A percentile compares a stretch with the other conserved stretches of the same genome.
Evolutionary conservation across 371 early-diverging fungal species (phyloP).

Genomic region (Nematocida major): DNA sequence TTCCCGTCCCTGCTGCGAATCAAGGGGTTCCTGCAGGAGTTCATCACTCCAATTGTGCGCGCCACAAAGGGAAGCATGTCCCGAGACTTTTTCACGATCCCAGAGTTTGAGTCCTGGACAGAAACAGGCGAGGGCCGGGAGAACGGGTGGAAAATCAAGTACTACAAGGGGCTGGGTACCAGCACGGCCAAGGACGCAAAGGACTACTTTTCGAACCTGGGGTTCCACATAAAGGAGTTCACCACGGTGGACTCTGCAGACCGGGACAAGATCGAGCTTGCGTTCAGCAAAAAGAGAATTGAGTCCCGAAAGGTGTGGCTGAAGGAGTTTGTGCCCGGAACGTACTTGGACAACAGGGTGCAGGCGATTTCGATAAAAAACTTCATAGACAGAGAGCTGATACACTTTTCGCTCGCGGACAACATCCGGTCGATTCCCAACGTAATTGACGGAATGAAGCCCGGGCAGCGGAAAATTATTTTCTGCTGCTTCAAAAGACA

Average conservation of each 20-base stretch:
- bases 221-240: slow-evolving; percentile 80
- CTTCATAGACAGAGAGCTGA: slow-evolving; percentile 92
- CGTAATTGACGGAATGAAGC: slow-evolving; percentile 94
- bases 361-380: slow-evolving; percentile 75
- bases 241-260: slow-evolving; percentile 68
- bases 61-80: slow-evolving; percentile 62
- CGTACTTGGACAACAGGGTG: slow-evolving; percentile 78
- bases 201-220: slow-evolving; percentile 79
- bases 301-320: slow-evolving; percentile 94
- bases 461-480: slow-evolving; percentile 93
- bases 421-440: slow-evolving; percentile 91
- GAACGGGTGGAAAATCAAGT: slow-evolving; percentile 71
- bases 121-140: slow-evolving; percentile 61
- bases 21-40: slow-evolving; percentile 87
- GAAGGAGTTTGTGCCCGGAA: slow-evolving; percentile 75
- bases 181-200: slow-evolving; percentile 81
- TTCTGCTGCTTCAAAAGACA: slow-evolving; percentile 84
- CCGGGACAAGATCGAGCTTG: slow-evolving; percentile 80
- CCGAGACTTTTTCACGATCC: slow-evolving; percentile 80
- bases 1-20: slow-evolving; percentile 86
- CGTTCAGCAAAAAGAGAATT: slow-evolving; percentile 90
- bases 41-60: slow-evolving; percentile 96
- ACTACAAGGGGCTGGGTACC: slow-evolving; percentile 97
- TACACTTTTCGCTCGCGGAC: slow-evolving; percentile 92
- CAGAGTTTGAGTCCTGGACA: slow-evolving; percentile 84